Base-by-base conservation (phyloP, 1,284 basidiomycete species). In the Puccinia triticina region DNA sequence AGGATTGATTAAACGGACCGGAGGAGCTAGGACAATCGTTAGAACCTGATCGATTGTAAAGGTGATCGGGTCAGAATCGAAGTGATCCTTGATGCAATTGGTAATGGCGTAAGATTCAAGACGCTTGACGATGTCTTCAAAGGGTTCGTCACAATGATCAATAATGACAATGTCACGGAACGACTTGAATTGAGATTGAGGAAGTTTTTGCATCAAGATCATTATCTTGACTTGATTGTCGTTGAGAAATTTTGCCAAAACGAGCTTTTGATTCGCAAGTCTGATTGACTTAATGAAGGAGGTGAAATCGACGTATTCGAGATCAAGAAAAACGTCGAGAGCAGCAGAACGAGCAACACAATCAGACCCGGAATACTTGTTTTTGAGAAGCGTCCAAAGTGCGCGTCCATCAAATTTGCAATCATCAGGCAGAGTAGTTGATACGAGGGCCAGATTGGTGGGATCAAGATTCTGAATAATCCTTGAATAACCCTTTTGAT, bases 241-340 rank as follows among this genome's bases (percentile, higher is more conserved):
- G 8, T 10, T 5, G 7, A 23, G 5, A 59, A 59, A 7, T 10
- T 21, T 21, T 10, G 55, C 55, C 7, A 59, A 21, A 7, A 59
- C 55, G 8, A 59, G 29, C 23, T 59, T 59, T 59, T 59, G 55
- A 59, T 59, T 59, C 29, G 55, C 55, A n/a, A 59, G 55, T 59
- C 55, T 23, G 29, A 59, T 59, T 29, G 21, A n/a, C 7, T n/a
- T n/a, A 59, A 7, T 10, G 29, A 59, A 59, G 5, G 29, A n/a
- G 29, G 8, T 59, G 7, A 59, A 5, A 59, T 29, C 29, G 8
- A 10, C 55, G 23, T 8, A 59, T 59, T 59, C 55, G 21, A 59
- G 55, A 59, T 59, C 55, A 59, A 59, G 55, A 59, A 59, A 59
- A 8, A n/a, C 55, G 29, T 59, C 55, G 23, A 59, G 55, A 59